Evolutionary conservation across 2,329 filamentous ascomycete species (phyloP).

Genomic region (Clonostachys rosea): DNA sequence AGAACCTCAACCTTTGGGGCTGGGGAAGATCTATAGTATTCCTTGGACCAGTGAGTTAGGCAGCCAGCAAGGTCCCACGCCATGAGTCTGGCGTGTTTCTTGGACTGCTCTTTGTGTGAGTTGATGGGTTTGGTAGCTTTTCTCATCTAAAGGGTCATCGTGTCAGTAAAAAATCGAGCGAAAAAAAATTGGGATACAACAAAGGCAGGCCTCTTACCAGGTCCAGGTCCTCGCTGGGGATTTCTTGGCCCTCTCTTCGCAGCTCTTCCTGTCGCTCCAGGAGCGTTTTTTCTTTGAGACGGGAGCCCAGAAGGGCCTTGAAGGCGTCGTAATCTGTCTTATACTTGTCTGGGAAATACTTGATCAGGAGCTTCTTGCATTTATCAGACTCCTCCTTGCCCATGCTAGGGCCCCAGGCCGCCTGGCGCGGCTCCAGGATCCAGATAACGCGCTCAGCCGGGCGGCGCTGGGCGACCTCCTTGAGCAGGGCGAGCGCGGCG

Average conservation of each 20-base stretch:
- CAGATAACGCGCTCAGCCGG: constrained; percentile 9
- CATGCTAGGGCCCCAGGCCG: constrained; percentile 10
- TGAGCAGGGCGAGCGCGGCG: constrained; percentile 11
- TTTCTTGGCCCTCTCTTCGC: background rate
- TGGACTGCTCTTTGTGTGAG: too few relatives aligned
- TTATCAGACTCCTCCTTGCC: constrained; percentile 6
- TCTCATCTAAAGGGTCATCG: too few relatives aligned
- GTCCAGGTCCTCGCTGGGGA: background rate
- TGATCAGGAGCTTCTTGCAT: constrained; percentile 8
- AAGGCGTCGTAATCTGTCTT: constrained; percentile 3
- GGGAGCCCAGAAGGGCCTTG: constrained; percentile 13
- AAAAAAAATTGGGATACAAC: too few relatives aligned
- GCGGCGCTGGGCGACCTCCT: constrained; percentile 3
- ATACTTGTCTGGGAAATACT: constrained; percentile 6
- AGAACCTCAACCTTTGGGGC: constrained; percentile 17
- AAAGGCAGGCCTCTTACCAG: background rate
- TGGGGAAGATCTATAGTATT: too few relatives aligned
- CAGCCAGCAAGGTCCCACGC: constrained; percentile 12
- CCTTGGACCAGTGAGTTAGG: constrained; percentile 8
- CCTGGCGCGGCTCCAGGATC: constrained; percentile 16
- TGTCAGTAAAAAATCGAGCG: too few relatives aligned
- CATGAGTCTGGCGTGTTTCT: constrained; percentile 8
- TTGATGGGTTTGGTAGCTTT: too few relatives aligned
- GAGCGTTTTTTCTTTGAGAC: constrained; percentile 3
- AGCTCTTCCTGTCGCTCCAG: constrained; percentile 6